Base-by-base conservation (phyloP, 106 monocot species). In the Dendrobium huoshanense region DNA sequence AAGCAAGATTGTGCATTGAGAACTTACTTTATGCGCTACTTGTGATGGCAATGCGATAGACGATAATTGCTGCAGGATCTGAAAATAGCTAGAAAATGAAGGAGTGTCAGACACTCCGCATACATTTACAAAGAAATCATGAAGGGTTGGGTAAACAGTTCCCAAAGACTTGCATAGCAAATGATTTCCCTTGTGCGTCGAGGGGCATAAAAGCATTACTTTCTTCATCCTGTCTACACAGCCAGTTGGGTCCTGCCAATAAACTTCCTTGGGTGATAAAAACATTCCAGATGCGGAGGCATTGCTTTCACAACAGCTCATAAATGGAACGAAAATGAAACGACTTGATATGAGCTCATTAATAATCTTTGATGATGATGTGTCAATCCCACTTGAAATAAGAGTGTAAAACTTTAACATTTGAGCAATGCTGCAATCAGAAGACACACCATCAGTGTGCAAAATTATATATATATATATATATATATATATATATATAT, bases 211-310 rank as follows among this genome's bases (percentile, higher is more conserved):
- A 77, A 25, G 49, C 7, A 79, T 22, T 51, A 82, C 64, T 75
- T 93, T 87, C 81, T 88, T 86, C 54, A 79, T 82, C 81, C 83
- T 81, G 43, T 91, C 89, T 48, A 91, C 77, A 81, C 95, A 99
- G 65, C 98, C 95, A 84, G 95, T 88, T 61, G 98, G 93, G 73
- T 99, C 98, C 76, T 87, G 79, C 98, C 98, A 99, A 80, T 86
- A 95, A 41, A 90, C 85, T 48, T 95, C 84, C 84, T 83, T 87
- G 7, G 92, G 86, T 5, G 83, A 85, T 15, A 91, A 78, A 78
- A 93, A 89, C 45, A 75, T 77, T 58, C 98, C 98, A 73, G 86
- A 81, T 49, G 84, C 79, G 40, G 55, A 45, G 70, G 85, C 87
- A 16, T 77, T 79, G 25, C 75, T 70, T 79, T 59, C 81, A 73